Conservation (phyloP, 192 early-diverging fungal species). For the Rhizophagus prolifer region DNA sequence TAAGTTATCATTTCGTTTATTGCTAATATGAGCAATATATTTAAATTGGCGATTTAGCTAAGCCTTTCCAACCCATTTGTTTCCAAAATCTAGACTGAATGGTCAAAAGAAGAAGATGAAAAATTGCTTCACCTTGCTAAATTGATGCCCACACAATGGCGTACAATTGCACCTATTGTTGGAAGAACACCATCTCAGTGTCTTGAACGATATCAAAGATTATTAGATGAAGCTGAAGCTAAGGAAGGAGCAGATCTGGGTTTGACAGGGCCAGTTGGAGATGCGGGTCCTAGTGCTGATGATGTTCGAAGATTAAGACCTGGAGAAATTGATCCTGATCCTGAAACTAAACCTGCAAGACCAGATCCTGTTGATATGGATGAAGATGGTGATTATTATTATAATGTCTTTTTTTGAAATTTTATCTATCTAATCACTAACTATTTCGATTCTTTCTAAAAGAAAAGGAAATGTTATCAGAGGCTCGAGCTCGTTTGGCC, state of each 20-base stretch:
- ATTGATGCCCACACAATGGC: slow-evolving; percentile 99
- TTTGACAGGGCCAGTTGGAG: slow-evolving; percentile 64
- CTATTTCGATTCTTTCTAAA: slow-evolving; percentile 6
- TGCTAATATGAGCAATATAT: too few species aligned
- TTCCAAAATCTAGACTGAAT: slow-evolving; percentile 71
- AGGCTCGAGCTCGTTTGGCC: slow-evolving; percentile 96
- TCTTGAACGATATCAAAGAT: slow-evolving; percentile 90
- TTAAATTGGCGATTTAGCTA: too few species aligned
- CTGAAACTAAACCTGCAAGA: slow-evolving; percentile 93
- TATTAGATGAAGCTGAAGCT: slow-evolving; percentile 95
- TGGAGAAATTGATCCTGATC: slow-evolving; percentile 97
- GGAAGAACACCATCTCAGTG: slow-evolving; percentile 96
- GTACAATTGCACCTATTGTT: slow-evolving; percentile 98
- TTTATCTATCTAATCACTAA: background rate
- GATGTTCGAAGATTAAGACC: slow-evolving; percentile 84
- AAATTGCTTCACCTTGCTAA: slow-evolving; percentile 96
- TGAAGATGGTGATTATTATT: slow-evolving; percentile 65
- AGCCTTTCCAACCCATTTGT: too few species aligned
- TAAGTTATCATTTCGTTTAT: slow-evolving; percentile 20
- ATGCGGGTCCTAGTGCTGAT: slow-evolving; percentile 78
- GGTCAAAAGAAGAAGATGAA: slow-evolving; percentile 99
- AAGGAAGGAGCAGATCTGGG: slow-evolving; percentile 68
- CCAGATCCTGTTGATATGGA: slow-evolving; percentile 99
- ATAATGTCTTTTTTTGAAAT: background rate
- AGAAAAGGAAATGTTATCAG: slow-evolving; percentile 99